Percentiles rank a stretch among this genome's conserved stretches.
These are phyloP conservation scores for Turnera subulata DNA, from an alignment of 345 rosid genomes.

Conservation along the genomic window DNA sequence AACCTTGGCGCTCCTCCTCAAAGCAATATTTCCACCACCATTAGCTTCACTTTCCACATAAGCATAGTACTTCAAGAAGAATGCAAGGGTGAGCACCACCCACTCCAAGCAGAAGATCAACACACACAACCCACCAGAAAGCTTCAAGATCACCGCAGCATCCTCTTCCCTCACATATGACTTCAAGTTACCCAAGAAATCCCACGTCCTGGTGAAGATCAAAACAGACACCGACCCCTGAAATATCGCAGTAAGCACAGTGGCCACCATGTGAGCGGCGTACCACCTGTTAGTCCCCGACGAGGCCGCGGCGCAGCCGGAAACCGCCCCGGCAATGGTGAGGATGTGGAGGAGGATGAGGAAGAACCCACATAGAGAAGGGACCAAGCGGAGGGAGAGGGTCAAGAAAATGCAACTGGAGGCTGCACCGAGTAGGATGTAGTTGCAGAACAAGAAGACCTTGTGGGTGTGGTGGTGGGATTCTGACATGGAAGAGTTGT, in stretches of 20 bases:
- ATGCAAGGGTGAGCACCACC: conserved; percentile 83
- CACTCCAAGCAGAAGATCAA: conserved; percentile 80
- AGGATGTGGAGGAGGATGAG: conserved; percentile 51
- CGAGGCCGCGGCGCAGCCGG: conserved; percentile 71
- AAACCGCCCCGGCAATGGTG: conserved; percentile 58
- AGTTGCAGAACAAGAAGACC: conserved; percentile 73
- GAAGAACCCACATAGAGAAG: conserved; percentile 68
- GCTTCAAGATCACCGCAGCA: conserved; percentile 64
- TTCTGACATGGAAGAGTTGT: conserved; percentile 17
- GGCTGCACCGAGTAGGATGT: conserved; percentile 84
- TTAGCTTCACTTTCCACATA: conserved; percentile 50
- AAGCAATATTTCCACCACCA: conserved; percentile 5
- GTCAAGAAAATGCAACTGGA: conserved; percentile 88
- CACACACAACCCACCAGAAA: conserved; percentile 73
- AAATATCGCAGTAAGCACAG: conserved; percentile 80
- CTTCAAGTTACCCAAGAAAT: conserved; percentile 59
- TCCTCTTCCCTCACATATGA: conserved; percentile 87
- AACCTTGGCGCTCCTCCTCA: conserved; percentile 60
- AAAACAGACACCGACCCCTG: conserved; percentile 85
- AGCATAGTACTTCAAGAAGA: conserved; percentile 73
- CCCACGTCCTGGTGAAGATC: conserved; percentile 63
- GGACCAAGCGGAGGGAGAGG: conserved; percentile 77
- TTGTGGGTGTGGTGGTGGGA: conserved; percentile 62
- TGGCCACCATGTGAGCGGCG: conserved; percentile 77
- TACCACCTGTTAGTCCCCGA: conserved; percentile 59